These are phyloP conservation scores for Lasiosphaeria ovina DNA, from an alignment of 495 filamentous ascomycete species.

Conservation along the genomic window DNA sequence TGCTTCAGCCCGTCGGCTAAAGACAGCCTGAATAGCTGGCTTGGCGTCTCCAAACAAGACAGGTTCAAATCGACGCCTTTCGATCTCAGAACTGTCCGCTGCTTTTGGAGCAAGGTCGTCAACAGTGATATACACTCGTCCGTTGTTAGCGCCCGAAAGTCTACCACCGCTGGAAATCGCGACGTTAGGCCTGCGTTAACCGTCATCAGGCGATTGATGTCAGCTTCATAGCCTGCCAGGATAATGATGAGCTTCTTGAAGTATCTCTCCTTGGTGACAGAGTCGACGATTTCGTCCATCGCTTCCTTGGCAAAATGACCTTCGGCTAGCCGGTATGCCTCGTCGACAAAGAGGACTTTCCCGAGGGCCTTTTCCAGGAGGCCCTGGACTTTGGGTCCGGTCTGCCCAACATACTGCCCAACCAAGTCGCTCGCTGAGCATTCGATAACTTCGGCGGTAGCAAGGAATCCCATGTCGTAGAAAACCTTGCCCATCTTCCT, in stretches of 20 bases:
- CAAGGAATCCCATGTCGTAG: conserved; percentile 67
- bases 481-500: conserved; percentile 69
- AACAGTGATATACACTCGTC: conserved; percentile 49
- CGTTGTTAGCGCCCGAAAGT: conserved; percentile 46
- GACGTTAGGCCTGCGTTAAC: conserved; percentile 59
- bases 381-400: conserved; percentile 59
- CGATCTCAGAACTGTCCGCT: conserved; percentile 23
- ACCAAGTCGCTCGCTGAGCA: conserved; percentile 62
- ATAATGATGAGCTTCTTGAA: conserved; percentile 66
- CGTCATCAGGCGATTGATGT: conserved; percentile 69
- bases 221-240: conserved; percentile 68
- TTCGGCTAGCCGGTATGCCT: conserved; percentile 61
- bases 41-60: conserved; percentile 32
- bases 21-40: conserved; percentile 15
- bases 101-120: conserved; percentile 15
- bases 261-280: conserved; percentile 62
- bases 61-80: conserved; percentile 37
- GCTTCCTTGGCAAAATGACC: conserved; percentile 66
- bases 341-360: conserved; percentile 65
- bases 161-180: conserved; percentile 59
- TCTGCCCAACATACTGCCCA: conserved; percentile 61
- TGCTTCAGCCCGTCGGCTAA: conserved; percentile 40
- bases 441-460: conserved; percentile 54
- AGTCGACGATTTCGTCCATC: conserved; percentile 71
- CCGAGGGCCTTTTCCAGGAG: conserved; percentile 60